Evolutionary conservation across 2,329 filamentous ascomycete species (phyloP).

Genomic region (Onygena corvina): DNA sequence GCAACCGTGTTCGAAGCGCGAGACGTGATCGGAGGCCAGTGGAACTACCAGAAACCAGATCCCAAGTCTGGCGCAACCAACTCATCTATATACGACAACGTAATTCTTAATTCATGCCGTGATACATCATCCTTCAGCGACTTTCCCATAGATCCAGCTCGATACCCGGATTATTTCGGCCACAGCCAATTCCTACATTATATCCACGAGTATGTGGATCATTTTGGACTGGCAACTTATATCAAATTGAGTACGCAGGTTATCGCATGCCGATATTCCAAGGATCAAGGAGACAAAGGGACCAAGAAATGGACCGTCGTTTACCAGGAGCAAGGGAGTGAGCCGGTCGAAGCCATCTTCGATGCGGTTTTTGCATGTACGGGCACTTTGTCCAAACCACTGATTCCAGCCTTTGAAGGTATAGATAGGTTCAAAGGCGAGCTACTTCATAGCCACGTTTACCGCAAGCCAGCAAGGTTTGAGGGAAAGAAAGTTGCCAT

Average conservation of each 20-base stretch:
- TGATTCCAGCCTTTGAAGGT: constrained; percentile 24
- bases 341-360: constrained; percentile 20
- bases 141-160: constrained; percentile 31
- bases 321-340: constrained; percentile 15
- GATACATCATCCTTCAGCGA: constrained; percentile 31
- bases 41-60: constrained; percentile 28
- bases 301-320: constrained; percentile 25
- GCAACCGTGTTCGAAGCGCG: constrained; percentile 29
- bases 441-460: constrained; percentile 30
- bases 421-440: constrained; percentile 25
- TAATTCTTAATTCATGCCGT: constrained; percentile 30
- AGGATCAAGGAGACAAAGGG: constrained; percentile 1
- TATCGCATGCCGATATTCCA: constrained; percentile 20
- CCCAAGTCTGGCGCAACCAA: constrained; percentile 19
- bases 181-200: constrained; percentile 28
- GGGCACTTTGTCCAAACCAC: constrained; percentile 25
- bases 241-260: constrained; percentile 27
- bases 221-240: constrained; percentile 27
- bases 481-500: constrained; percentile 30
- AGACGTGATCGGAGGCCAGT: constrained; percentile 29
- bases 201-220: constrained; percentile 28
- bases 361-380: constrained; percentile 30
- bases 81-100: constrained; percentile 29
- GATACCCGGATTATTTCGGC: constrained; percentile 30
- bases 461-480: constrained; percentile 26